These are phyloP conservation scores for Withania somnifera DNA, from an alignment of 305 asterid species.

Conservation along the genomic window DNA sequence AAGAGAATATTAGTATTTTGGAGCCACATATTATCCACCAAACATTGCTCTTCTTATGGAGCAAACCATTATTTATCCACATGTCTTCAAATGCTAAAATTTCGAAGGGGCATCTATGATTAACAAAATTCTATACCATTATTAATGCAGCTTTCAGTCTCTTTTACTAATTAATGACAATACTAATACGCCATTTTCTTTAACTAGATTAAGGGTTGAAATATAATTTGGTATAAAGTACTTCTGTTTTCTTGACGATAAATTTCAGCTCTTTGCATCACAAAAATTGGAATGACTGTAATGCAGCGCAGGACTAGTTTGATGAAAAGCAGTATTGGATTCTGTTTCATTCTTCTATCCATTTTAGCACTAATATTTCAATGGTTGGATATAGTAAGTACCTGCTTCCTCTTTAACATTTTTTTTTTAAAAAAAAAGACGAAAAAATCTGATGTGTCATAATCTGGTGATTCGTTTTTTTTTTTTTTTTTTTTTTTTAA, in stretches of 20 bases:
- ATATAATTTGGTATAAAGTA: background rate
- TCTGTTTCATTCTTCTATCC: constrained; percentile 27
- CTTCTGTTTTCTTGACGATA: background rate
- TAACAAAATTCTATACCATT: background rate
- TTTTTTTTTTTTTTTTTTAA: too few relatives aligned
- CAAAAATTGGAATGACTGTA: constrained; percentile 17
- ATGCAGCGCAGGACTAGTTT: constrained; percentile 17
- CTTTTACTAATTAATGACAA: background rate
- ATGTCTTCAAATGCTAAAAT: background rate
- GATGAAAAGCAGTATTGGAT: constrained; percentile 27
- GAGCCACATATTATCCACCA: background rate
- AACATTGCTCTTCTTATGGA: constrained; percentile 1
- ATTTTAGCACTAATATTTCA: constrained; percentile 24
- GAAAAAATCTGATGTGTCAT: background rate
- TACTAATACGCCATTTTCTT: background rate
- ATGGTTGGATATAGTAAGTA: constrained; percentile 50
- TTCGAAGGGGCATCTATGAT: background rate
- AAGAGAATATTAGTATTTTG: background rate
- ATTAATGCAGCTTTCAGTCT: background rate
- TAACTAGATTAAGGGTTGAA: background rate
- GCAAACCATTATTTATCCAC: background rate
- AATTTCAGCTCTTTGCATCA: background rate
- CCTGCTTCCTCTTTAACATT: background rate
- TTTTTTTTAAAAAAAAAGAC: background rate
- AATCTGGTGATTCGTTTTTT: background rate